phyloP scores from a whole-genome alignment of 768 basidiomycete species.

The Calocybe cyanea region DNA sequence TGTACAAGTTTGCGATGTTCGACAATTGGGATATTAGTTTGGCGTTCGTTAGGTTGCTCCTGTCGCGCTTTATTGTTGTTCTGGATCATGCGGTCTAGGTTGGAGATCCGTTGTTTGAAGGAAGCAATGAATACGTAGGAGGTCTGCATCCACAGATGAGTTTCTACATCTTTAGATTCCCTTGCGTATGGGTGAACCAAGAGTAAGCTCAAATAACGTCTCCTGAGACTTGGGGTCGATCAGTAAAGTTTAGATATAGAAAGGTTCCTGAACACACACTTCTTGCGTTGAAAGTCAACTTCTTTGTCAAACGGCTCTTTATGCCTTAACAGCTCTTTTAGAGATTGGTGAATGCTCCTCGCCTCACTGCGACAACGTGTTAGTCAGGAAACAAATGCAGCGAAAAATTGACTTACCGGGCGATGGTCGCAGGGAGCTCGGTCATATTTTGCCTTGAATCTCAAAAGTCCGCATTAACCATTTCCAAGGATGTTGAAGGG shows the following conservation, averaged over 20 bases:
- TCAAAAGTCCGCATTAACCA: conserved; percentile 27
- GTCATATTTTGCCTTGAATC: conserved; percentile 31
- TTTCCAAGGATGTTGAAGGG: conserved; percentile 19
- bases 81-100: conserved; percentile 57
- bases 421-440: conserved; percentile 40
- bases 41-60: conserved; percentile 44
- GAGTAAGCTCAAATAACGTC: conserved; percentile 65
- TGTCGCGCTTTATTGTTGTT: conserved; percentile 30
- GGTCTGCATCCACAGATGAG: conserved; percentile 90
- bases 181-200: conserved; percentile 64
- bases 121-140: conserved; percentile 80
- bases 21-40: conserved; percentile 36
- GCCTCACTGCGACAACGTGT: conserved; percentile 51
- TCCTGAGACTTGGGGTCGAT: conserved; percentile 50
- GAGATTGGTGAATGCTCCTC: conserved; percentile 63
- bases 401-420: conserved; percentile 32
- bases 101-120: conserved; percentile 73
- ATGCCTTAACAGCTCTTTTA: conserved; percentile 73
- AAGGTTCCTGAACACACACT: conserved; percentile 46
- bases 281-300: conserved; percentile 82
- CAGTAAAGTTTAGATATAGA: conserved; percentile 11
- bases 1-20: conserved; percentile 85
- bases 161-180: conserved; percentile 78
- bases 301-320: conserved; percentile 82
- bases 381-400: conserved; percentile 6